Evolutionary conservation across 148 eudicot species (phyloP), one percentile per base, ranked within the genome.

Genomic region (Rhododendron williamsianum): DNA sequence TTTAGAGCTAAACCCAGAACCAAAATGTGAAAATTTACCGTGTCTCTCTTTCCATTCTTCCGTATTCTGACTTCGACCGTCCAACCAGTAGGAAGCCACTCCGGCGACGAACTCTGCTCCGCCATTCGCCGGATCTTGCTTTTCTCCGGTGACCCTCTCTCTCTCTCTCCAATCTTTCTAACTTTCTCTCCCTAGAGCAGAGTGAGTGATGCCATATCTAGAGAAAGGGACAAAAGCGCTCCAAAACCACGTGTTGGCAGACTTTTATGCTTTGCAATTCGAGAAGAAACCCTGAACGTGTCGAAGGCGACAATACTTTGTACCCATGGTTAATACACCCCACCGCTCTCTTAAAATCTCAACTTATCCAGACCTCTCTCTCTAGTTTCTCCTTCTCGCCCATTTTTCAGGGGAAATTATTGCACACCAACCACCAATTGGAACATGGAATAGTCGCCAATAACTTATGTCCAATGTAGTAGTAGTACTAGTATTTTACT

Each of bases 71-170:
- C 90, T 79, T 90, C 90, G 58, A 87, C 92, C 69, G 89, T 93
- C 97, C 98, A 94, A 23, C 94, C 98, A 36, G 81, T 88, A n/a
- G 98, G 97, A 48, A 94, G 88, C 91, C 92, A 91, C 23, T 90
- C 92, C 58, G 38, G 72, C 69, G 87, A 27, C 60, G 67, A 52
- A 19, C 49, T 78, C 43, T 80, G 23, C 49, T 73, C 87, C 79
- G 85, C 84, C 90, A 84, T 88, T 51, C 56, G 16, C 85, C 82
- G 76, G 81, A 84, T 25, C 69, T 49, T 27, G 43, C 52, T n/a
- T 5, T 79, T 13, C 38, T n/a, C 80, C 80, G 43, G 79, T 45
- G 35, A 18, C 63, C 2, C 36, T 33, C 84, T 77, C 25, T 43
- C 69, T 30, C 82, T 27, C 73, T 58, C 88, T 76, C 86, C 35